These are phyloP conservation scores for Pelagophyceae sp. DNA, from an alignment of 352 stramenopile species.

Conservation along the genomic window DNA sequence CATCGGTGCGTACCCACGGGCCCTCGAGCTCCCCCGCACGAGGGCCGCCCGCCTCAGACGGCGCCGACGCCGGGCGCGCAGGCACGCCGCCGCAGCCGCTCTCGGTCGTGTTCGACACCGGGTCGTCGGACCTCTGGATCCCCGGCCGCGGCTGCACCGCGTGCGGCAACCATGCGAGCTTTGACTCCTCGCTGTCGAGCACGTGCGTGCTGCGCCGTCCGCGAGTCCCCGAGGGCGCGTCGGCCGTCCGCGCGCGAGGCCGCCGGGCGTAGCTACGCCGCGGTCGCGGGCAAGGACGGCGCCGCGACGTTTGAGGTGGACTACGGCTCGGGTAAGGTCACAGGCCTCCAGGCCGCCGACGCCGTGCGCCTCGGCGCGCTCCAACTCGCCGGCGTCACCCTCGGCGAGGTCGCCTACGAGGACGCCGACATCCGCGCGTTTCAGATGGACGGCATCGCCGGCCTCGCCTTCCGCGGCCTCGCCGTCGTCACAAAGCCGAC, in stretches of 20 bases:
- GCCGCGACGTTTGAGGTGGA: conserved; percentile 40
- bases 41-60: no score
- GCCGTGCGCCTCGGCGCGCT: conserved; percentile 58
- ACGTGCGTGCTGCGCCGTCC: conserved; percentile 38
- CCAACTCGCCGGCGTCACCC: conserved; percentile 57
- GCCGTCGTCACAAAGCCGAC: conserved; percentile 70
- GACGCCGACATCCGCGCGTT: conserved; percentile 56
- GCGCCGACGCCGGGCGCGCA: no score
- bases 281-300: background rate
- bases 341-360: conserved; percentile 62
- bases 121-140: conserved; percentile 37
- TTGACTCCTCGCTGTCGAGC: conserved; percentile 34
- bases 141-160: conserved; percentile 44
- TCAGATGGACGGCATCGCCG: conserved; percentile 72
- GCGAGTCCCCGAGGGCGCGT: conserved; percentile 3
- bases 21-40: no score
- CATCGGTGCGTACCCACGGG: no score
- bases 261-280: no score
- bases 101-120: conserved; percentile 35
- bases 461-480: conserved; percentile 66
- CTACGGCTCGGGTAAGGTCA: conserved; percentile 63
- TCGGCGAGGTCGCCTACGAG: conserved; percentile 52
- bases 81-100: conserved; percentile 30
- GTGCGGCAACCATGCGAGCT: conserved; percentile 51
- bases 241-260: conserved; percentile 12